Conservation (phyloP, 208 protist genomes). For the Crithidia expoeki region DNA sequence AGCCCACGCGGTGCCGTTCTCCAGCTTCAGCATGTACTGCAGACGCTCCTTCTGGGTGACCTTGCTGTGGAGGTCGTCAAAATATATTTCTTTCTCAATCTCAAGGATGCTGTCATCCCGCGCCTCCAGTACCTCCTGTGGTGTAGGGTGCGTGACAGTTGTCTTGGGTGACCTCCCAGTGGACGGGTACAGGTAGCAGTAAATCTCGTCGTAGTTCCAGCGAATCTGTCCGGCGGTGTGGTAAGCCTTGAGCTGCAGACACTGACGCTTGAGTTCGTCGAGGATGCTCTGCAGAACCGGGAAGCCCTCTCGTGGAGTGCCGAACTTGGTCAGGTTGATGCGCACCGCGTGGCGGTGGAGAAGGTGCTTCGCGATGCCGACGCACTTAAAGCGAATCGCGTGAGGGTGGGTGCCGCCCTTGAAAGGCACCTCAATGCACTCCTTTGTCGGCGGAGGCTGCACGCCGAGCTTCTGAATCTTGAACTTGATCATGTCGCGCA, state of each 20-base stretch:
- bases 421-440: constrained; percentile 84
- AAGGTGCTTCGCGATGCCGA: constrained; percentile 81
- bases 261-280: constrained; percentile 73
- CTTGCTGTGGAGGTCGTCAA: constrained; percentile 78
- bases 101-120: constrained; percentile 73
- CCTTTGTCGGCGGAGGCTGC: constrained; percentile 67
- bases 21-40: constrained; percentile 67
- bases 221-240: constrained; percentile 76
- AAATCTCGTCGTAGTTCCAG: constrained; percentile 83
- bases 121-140: constrained; percentile 53
- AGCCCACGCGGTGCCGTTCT: constrained; percentile 84
- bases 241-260: constrained; percentile 70
- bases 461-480: constrained; percentile 88
- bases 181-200: constrained; percentile 86
- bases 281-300: constrained; percentile 81
- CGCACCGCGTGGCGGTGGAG: constrained; percentile 75
- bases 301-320: constrained; percentile 83
- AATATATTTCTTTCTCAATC: constrained; percentile 82
- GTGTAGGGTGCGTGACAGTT: constrained; percentile 70
- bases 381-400: constrained; percentile 85
- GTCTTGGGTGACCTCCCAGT: constrained; percentile 83
- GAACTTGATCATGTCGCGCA: constrained; percentile 84
- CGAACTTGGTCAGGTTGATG: constrained; percentile 87
- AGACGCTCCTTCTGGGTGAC: constrained; percentile 57
- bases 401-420: constrained; percentile 86